Evolutionary conservation across 768 basidiomycete genomes (phyloP).

Genomic region (Panaeolus cyanescens): DNA sequence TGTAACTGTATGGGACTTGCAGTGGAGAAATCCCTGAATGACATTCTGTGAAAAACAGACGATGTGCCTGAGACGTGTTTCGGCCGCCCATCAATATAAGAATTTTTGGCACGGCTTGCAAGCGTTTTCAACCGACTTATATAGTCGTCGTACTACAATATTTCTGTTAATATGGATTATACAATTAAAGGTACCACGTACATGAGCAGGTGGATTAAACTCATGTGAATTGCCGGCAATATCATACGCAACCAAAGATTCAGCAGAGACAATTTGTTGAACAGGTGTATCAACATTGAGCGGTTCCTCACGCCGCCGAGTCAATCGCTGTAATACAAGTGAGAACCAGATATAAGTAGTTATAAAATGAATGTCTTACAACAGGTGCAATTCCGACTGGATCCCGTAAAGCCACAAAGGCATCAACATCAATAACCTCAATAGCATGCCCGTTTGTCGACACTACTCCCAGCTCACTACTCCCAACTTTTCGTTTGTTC

Average conservation of each 20-base stretch:
- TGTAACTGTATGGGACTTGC: neutral
- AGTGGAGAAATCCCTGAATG: neutral
- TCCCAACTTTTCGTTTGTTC: no score
- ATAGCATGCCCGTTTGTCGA: no score
- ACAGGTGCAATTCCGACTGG: neutral
- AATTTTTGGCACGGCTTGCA: neutral
- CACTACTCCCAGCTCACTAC: no score
- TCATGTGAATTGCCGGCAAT: neutral
- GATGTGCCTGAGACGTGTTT: neutral
- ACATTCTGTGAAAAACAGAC: neutral
- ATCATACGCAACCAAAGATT: neutral
- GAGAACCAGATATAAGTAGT: no score
- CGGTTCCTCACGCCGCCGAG: no score
- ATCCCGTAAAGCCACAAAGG: neutral
- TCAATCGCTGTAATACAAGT: no score
- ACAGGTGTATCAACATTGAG: no score
- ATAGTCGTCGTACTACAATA: neutral
- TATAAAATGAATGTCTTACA: no score
- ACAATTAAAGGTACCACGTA: neutral
- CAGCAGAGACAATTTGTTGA: no score
- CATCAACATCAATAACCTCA: neutral
- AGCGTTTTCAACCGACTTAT: neutral
- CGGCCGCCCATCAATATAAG: neutral
- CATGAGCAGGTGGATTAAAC: neutral
- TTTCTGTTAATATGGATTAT: neutral